Base-by-base conservation (phyloP, 192 early-diverging fungal species). In the Entomortierella beljakovae region DNA sequence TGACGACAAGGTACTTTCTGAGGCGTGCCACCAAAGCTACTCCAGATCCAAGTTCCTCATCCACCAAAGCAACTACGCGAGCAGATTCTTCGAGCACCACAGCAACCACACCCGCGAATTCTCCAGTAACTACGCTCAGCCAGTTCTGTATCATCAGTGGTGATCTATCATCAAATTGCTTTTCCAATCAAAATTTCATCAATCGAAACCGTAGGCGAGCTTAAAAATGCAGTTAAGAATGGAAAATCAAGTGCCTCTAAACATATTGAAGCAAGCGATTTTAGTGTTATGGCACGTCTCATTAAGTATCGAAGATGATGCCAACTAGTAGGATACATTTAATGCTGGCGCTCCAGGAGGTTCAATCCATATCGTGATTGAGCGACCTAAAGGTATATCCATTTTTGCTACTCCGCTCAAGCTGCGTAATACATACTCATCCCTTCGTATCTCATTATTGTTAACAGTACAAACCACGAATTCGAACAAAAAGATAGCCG, bases 131-230 rank as follows among this genome's bases (percentile, higher is more conserved):
- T 37, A 57, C 53, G 57, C 53, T 66, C 49, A 66, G 23, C 35
- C 53, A 57, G 7, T 66, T 66, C 54, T 66, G 64, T 66, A 25
- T 66, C 64, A 52, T 66, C 53, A 66, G 40, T 42, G 64, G 64
- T 31, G 48, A 57, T 25, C 53, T 5, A 6, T 37, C 54, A 46
- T 66, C 64, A 38, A 46, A 52, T n/a, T 57, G 64, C 64, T 9
- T 66, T 66, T 37, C 40, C 64, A 2, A 53, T 66, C 6, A 23
- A 66, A 50, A 38, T 66, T 29, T n/a, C 37, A 20, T 40, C 62
- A 25, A 22, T 2, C 22, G 29, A 35, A 22, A 40, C 64, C 2
- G 32, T 65, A 34, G 63, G 52, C 29, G 63, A 29, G 38, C 32
- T 65, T 26, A 65, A 65, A 38, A 35, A 57, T 11, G 35, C 37